Evolutionary conservation across 179 eudicot genomes (phyloP), one percentile per base, ranked within the genome.

Genomic region (Spinacia oleracea): DNA sequence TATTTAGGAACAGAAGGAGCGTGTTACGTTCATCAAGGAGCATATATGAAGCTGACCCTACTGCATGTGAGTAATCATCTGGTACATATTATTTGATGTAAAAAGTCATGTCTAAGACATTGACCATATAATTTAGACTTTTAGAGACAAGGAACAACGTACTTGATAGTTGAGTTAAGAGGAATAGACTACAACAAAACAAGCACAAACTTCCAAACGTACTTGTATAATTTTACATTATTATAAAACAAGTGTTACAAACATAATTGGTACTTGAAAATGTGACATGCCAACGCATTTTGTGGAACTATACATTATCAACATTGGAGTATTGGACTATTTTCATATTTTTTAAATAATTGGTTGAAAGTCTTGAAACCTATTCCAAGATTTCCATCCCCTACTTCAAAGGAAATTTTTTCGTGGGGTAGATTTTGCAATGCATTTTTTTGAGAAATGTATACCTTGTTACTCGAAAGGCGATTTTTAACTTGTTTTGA

Each of bases 281-380:
- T 68, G 53, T 74, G 78, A 80, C 83, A 80, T 68, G 60, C 78
- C 79, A 80, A 75, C 79, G 79, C 38, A 27, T 71, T 60, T 63
- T 72, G 60, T 58, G 76, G 81, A 71, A 78, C 70, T 71, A 59
- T 31, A 70, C 59, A 68, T 69, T 45, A 58, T 58, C 62, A 71
- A 45, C 63, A n/a, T 23, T 58, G 9, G n/a, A n/a, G n/a, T n/a
- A n/a, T n/a, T n/a, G n/a, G n/a, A n/a, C n/a, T n/a, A n/a, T n/a
- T n/a, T 53, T 53, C 20, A 18, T 53, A 8, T 58, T 23, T 23
- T 23, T 45, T 34, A 32, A 45, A 64, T 11, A 11, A 32, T 29
- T 32, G 40, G 65, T 7, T 10, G 65, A 25, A 25, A 27, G 1
- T 27, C 68, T 38, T 38, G 40, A 4, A 38, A 38, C 40, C 40